These are phyloP conservation scores for Leishmania guyanensis DNA, from an alignment of 208 protist genomes.

Conservation along the genomic window DNA sequence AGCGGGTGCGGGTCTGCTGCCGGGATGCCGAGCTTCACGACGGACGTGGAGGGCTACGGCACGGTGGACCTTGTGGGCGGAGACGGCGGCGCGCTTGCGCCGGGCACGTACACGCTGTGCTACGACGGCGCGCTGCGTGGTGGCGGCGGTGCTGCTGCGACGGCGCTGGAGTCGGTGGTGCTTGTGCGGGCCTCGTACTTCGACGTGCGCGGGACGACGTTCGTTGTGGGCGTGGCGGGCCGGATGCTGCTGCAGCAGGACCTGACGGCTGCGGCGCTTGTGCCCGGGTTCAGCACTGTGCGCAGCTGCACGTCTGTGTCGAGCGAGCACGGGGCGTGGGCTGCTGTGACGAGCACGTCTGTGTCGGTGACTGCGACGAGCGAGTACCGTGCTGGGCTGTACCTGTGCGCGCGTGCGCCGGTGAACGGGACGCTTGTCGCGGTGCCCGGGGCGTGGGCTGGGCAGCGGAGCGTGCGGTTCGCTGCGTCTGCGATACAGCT, in stretches of 20 bases:
- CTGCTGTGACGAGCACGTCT: constrained; percentile 20
- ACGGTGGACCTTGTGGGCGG: constrained; percentile 35
- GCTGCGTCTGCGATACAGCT: constrained; percentile 28
- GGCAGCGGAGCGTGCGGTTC: constrained; percentile 22
- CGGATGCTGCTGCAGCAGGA: constrained; percentile 50
- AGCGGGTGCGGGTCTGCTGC: constrained; percentile 26
- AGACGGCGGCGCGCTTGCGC: constrained; percentile 22
- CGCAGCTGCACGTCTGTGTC: constrained; percentile 33
- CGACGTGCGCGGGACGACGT: constrained; percentile 44
- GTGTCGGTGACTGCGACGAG: constrained; percentile 46
- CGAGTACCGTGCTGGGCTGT: constrained; percentile 23
- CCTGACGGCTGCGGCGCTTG: constrained; percentile 34
- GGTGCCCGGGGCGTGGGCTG: constrained; percentile 28
- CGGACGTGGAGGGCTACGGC: constrained; percentile 49
- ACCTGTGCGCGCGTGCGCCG: constrained; percentile 57
- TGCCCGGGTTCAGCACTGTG: constrained; percentile 56
- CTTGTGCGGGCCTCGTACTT: constrained; percentile 50
- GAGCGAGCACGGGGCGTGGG: constrained; percentile 51
- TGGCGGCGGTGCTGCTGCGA: constrained; percentile 1
- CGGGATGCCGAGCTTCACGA: constrained; percentile 48
- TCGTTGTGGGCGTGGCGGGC: constrained; percentile 51
- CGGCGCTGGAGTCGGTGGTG: constrained; percentile 37
- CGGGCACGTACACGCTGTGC: constrained; percentile 68
- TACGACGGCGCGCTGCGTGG: constrained; percentile 10
- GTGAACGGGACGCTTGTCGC: constrained; percentile 48